These are phyloP conservation scores for Lipomyces oligophaga DNA, from an alignment of 805 yeast genomes.

Conservation along the genomic window DNA sequence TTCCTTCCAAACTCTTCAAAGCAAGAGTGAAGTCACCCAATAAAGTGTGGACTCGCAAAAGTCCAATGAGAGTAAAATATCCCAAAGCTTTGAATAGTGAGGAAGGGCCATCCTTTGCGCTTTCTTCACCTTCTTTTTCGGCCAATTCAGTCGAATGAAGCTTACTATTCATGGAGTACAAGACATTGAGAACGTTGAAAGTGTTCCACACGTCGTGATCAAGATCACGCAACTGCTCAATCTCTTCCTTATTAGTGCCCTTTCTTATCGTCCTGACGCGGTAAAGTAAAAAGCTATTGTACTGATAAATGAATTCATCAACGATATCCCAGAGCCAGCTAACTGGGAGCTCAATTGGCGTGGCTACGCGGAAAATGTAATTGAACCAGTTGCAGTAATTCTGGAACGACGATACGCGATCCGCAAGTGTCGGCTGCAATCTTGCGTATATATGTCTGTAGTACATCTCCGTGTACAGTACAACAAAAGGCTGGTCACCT, in stretches of 20 bases:
- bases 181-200: conserved; percentile 47
- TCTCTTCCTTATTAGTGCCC: conserved; percentile 39
- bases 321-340: conserved; percentile 53
- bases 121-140: conserved; percentile 37
- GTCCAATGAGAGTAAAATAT: conserved; percentile 48
- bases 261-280: conserved; percentile 40
- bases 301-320: conserved; percentile 52
- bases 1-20: conserved; percentile 47
- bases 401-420: conserved; percentile 47
- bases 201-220: conserved; percentile 46
- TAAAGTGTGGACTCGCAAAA: conserved; percentile 48
- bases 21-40: conserved; percentile 51
- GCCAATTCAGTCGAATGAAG: conserved; percentile 43
- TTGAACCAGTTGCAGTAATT: conserved; percentile 50
- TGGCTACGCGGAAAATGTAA: conserved; percentile 43
- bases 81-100: conserved; percentile 47
- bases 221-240: conserved; percentile 40
- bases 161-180: conserved; percentile 46
- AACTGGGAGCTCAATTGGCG: conserved; percentile 46
- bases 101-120: conserved; percentile 44
- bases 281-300: conserved; percentile 45
- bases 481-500: conserved; percentile 45
- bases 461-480: conserved; percentile 48
- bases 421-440: conserved; percentile 44
- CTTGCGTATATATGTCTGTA: conserved; percentile 50